Evolutionary conservation across 495 filamentous ascomycete genomes (phyloP).

Genomic region (Neurospora intermedia): DNA sequence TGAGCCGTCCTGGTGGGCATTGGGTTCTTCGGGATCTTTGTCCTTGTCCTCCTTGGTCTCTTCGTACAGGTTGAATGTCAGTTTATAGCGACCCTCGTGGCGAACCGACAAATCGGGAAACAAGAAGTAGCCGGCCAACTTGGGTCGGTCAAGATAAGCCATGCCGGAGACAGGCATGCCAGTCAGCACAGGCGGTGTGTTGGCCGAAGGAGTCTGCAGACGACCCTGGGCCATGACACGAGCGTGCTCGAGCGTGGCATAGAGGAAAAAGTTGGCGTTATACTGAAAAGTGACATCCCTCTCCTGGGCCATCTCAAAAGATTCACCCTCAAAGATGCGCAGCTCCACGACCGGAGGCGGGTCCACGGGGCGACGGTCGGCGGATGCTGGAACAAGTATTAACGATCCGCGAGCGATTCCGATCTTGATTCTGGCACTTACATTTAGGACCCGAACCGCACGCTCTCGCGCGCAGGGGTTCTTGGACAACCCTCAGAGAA

Average conservation of each 20-base stretch:
- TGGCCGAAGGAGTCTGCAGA: constrained; percentile 49
- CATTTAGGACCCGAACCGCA: constrained; percentile 94
- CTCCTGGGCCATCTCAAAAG: constrained; percentile 44
- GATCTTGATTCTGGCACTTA: constrained; percentile 33
- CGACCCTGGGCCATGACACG: constrained; percentile 78
- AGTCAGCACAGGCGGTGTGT: constrained; percentile 75
- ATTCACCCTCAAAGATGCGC: constrained; percentile 72
- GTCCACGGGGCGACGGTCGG: constrained; percentile 92
- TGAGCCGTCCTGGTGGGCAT: constrained; percentile 13
- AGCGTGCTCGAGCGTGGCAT: constrained; percentile 80
- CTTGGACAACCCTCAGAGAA: constrained; percentile 76
- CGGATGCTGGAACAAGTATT: constrained; percentile 53
- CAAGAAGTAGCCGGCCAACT: constrained; percentile 90
- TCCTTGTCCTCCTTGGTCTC: constrained; percentile 64
- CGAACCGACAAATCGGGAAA: constrained; percentile 96
- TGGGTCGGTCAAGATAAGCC: constrained; percentile 88
- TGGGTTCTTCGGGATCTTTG: constrained; percentile 30
- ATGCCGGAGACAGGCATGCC: constrained; percentile 94
- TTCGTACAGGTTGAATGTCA: constrained; percentile 90
- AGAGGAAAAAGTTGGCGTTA: constrained; percentile 97
- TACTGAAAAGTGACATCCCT: constrained; percentile 84
- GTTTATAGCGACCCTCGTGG: constrained; percentile 82
- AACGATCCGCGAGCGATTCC: constrained; percentile 3
- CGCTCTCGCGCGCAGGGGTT: constrained; percentile 89
- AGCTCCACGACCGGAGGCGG: constrained; percentile 94